phyloP scores from a whole-genome alignment of 257 asterid genomes.

The Marsdenia floribunda region DNA sequence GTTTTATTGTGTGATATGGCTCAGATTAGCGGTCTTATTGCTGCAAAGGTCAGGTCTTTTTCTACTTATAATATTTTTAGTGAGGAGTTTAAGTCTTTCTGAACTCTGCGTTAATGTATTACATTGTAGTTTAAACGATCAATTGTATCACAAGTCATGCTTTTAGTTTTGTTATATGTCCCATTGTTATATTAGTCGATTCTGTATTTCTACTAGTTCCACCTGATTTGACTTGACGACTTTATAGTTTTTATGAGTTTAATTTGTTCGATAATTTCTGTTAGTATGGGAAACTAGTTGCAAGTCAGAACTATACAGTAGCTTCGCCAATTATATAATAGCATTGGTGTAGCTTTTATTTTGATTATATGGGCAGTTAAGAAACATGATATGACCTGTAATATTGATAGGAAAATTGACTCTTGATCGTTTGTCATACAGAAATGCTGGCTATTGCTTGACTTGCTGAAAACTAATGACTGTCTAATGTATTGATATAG shows the following conservation, averaged over 20 bases:
- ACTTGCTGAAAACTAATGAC: neutral
- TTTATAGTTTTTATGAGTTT: neutral
- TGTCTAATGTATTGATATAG: neutral
- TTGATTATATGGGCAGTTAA: neutral
- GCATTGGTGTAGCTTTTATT: neutral
- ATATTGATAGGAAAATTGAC: neutral
- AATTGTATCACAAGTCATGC: neutral
- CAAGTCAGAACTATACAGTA: neutral
- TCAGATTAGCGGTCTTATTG: conserved; percentile 83
- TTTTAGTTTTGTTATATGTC: neutral
- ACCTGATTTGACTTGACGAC: neutral
- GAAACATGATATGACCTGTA: neutral
- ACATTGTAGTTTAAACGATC: neutral
- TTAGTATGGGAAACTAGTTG: neutral
- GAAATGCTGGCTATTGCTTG: neutral
- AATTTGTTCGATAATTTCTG: neutral
- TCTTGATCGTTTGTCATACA: neutral
- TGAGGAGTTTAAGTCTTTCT: neutral
- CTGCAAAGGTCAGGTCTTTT: conserved; percentile 59
- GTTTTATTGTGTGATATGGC: conserved; percentile 89
- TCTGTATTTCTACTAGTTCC: neutral
- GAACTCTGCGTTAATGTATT: conserved; percentile 3
- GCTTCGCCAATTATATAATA: neutral
- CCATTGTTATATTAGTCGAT: neutral
- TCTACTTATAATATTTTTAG: neutral